Evolutionary conservation across 106 monocot genomes (phyloP).

Genomic region (Posidonia australis): DNA sequence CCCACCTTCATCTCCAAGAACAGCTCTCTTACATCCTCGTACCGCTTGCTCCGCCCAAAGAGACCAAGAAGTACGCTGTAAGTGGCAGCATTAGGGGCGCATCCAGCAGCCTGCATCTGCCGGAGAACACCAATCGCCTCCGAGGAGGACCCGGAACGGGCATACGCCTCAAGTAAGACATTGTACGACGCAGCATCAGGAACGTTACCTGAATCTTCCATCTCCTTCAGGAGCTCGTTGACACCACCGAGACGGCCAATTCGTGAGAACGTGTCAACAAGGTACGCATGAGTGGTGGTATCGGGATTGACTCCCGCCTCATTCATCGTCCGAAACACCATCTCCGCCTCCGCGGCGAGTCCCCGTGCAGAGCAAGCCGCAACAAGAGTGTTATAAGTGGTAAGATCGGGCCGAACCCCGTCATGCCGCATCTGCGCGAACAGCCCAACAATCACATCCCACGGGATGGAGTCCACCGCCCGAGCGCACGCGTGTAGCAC

Average conservation of each 20-base stretch:
- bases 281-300: conserved; percentile 39
- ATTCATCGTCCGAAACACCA: conserved; percentile 67
- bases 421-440: conserved; percentile 95
- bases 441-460: conserved; percentile 54
- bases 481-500: conserved; percentile 62
- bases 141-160: conserved; percentile 24
- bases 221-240: conserved; percentile 59
- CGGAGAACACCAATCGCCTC: conserved; percentile 60
- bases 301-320: conserved; percentile 75
- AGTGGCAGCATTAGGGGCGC: conserved; percentile 60
- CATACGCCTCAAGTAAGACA: conserved; percentile 65
- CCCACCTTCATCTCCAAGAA: conserved; percentile 96
- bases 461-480: conserved; percentile 33
- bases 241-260: conserved; percentile 40
- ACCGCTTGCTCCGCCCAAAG: conserved; percentile 55
- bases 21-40: conserved; percentile 80
- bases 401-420: conserved; percentile 66
- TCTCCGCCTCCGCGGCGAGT: conserved; percentile 63
- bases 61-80: conserved; percentile 65
- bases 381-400: conserved; percentile 88
- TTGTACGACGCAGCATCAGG: conserved; percentile 72
- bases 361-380: conserved; percentile 60
- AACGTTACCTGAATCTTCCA: conserved; percentile 53
- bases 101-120: conserved; percentile 84
- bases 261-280: conserved; percentile 62